phyloP scores from a whole-genome alignment of 2,329 filamentous ascomycete species.

The Harringtonia lauricola region DNA sequence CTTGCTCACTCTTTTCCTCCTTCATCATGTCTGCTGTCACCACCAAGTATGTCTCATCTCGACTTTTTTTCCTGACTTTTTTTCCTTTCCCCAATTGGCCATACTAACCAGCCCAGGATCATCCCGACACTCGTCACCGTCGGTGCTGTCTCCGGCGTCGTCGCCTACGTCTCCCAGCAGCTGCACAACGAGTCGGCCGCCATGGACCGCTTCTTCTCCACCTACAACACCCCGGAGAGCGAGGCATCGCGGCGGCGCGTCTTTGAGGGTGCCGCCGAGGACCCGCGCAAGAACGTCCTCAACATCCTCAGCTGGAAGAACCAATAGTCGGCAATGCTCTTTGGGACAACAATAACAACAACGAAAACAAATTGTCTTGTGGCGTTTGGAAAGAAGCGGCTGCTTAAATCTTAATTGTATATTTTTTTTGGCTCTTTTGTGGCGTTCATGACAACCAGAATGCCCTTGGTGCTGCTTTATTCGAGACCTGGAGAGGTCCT shows the following conservation, averaged over 20 bases:
- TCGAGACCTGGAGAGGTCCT: too few relatives aligned
- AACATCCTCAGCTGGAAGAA: conserved; percentile 21
- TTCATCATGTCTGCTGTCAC: not conserved
- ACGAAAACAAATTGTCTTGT: not conserved
- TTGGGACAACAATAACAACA: too few relatives aligned
- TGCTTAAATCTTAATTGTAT: too few relatives aligned
- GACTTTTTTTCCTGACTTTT: too few relatives aligned
- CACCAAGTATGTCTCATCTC: too few relatives aligned
- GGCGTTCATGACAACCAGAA: too few relatives aligned
- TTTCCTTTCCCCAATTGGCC: too few relatives aligned
- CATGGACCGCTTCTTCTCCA: conserved; percentile 25
- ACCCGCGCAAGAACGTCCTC: conserved; percentile 23
- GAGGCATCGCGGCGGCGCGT: conserved; percentile 21
- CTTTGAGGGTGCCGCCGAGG: conserved; percentile 20
- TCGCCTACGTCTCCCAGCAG: conserved; percentile 21
- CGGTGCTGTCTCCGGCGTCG: conserved; percentile 15
- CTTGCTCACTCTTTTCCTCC: not conserved
- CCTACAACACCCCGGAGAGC: conserved; percentile 26
- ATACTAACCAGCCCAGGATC: conserved; percentile 2
- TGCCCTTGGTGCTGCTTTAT: too few relatives aligned
- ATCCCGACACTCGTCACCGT: conserved; percentile 8
- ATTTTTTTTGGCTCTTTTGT: not conserved
- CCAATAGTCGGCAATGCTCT: too few relatives aligned
- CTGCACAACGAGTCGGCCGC: conserved; percentile 20
- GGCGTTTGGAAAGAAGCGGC: not conserved